Evolutionary conservation across 1,284 basidiomycete genomes (phyloP).

Genomic region (Pascua sp.): DNA sequence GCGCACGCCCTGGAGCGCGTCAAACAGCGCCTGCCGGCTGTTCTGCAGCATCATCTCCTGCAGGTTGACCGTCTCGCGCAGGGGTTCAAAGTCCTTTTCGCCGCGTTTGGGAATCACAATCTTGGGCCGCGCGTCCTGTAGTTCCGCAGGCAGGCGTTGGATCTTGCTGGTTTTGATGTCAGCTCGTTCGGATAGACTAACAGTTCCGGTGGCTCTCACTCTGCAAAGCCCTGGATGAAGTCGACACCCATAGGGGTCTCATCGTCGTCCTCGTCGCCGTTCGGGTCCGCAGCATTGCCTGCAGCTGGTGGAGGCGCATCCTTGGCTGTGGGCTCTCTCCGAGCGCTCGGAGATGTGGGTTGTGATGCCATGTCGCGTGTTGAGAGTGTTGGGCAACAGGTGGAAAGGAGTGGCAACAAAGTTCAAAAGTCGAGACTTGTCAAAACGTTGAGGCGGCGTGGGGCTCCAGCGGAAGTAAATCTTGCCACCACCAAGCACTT

Average conservation of each 20-base stretch:
- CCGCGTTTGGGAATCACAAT: slow-evolving; percentile 79
- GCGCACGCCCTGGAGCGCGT: slow-evolving; percentile 67
- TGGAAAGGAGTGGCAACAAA: background rate
- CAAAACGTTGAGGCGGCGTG: background rate
- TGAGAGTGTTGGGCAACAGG: background rate
- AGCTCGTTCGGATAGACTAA: background rate
- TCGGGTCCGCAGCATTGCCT: background rate
- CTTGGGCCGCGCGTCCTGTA: slow-evolving; percentile 24
- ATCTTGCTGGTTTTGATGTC: slow-evolving; percentile 30
- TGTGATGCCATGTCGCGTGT: too few species aligned
- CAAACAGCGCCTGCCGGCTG: slow-evolving; percentile 79
- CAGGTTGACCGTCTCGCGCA: slow-evolving; percentile 58
- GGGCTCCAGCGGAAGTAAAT: background rate
- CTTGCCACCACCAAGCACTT: too few species aligned
- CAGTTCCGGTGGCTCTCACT: slow-evolving; percentile 17
- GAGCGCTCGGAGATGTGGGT: too few species aligned
- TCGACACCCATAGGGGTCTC: slow-evolving; percentile 30
- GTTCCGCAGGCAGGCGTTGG: slow-evolving; percentile 33
- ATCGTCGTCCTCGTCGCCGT: slow-evolving; percentile 31
- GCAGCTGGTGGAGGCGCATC: background rate
- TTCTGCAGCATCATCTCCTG: slow-evolving; percentile 70
- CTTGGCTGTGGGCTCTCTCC: too few species aligned
- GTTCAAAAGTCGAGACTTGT: background rate
- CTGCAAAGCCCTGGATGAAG: slow-evolving; percentile 35
- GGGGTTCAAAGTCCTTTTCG: slow-evolving; percentile 94